Conservation (phyloP, 345 rosid species). For the Rhizophora apiculata region DNA sequence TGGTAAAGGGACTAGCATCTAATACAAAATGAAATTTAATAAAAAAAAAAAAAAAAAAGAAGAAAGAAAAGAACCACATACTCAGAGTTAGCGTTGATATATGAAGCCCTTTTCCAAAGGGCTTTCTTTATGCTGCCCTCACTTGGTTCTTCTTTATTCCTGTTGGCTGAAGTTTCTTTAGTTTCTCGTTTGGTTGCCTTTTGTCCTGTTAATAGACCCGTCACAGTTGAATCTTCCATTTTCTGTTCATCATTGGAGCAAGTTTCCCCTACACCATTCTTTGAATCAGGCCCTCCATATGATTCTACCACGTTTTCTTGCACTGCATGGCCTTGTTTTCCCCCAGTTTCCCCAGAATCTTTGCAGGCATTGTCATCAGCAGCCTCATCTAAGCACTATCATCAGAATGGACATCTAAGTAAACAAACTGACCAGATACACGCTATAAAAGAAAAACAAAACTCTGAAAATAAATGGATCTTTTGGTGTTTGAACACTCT, state of each 20-base stretch:
- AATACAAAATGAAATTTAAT: neutral
- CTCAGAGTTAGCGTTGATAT: constrained; percentile 65
- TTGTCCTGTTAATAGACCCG: constrained; percentile 53
- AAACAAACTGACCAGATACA: neutral
- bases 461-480: neutral
- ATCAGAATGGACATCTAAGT: constrained; percentile 15
- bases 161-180: constrained; percentile 29
- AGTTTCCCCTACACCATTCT: constrained; percentile 38
- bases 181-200: constrained; percentile 34
- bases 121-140: constrained; percentile 53
- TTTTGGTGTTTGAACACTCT: neutral
- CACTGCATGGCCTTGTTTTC: constrained; percentile 28
- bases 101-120: constrained; percentile 53
- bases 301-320: constrained; percentile 33
- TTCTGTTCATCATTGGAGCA: constrained; percentile 49
- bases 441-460: constrained; percentile 1
- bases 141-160: constrained; percentile 38
- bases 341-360: constrained; percentile 38
- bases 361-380: constrained; percentile 43
- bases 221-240: constrained; percentile 73
- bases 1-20: neutral
- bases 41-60: neutral
- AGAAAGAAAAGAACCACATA: constrained; percentile 27
- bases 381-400: constrained; percentile 49
- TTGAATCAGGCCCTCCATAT: constrained; percentile 36